Conservation (phyloP, 345 rosid species). For the Durio zibethinus region DNA sequence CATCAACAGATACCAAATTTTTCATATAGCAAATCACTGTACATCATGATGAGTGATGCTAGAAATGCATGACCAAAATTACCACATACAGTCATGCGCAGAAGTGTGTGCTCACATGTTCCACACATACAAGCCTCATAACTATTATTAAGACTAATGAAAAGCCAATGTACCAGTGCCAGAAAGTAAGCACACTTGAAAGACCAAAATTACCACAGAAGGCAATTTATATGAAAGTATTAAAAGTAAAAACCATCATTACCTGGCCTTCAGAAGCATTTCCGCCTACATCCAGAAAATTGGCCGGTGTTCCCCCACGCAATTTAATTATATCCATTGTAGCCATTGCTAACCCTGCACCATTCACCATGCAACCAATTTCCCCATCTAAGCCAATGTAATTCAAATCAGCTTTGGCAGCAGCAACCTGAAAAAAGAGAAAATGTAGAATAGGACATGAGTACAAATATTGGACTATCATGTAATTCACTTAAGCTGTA, state of each 20-base stretch:
- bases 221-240: background rate
- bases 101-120: background rate
- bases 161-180: background rate
- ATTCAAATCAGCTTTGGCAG: constrained; percentile 93
- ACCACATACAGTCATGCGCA: background rate
- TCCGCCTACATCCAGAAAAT: constrained; percentile 96
- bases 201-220: background rate
- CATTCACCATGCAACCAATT: constrained; percentile 99
- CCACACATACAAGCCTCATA: background rate
- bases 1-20: background rate
- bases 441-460: background rate
- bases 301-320: constrained; percentile 98
- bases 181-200: background rate
- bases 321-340: constrained; percentile 95
- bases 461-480: background rate
- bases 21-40: background rate
- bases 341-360: constrained; percentile 99
- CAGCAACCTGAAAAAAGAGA: constrained; percentile 63
- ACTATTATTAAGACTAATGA: background rate
- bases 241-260: constrained; percentile 18
- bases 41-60: background rate
- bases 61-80: background rate
- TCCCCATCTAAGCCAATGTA: constrained; percentile 97
- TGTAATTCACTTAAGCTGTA: background rate
- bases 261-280: constrained; percentile 97